phyloP scores from a whole-genome alignment of 257 asterid species.

The Henckelia pumila region DNA sequence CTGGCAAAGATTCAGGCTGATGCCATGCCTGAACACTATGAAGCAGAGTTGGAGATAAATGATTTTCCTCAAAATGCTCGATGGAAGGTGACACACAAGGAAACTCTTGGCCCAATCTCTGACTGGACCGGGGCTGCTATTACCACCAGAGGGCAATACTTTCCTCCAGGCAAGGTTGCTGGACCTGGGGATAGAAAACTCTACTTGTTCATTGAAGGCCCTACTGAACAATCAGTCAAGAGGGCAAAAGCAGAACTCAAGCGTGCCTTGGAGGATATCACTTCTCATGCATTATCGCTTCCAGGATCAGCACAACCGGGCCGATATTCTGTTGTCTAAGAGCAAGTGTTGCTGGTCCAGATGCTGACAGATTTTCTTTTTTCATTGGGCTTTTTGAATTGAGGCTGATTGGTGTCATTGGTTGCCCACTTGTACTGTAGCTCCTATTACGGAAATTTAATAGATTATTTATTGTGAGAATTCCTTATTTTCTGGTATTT shows the following conservation, averaged over 20 bases:
- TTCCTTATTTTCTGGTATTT: not conserved
- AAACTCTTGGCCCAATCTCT: conserved; percentile 86
- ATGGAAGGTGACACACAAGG: conserved; percentile 96
- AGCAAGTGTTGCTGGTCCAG: conserved; percentile 13
- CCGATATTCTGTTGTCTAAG: conserved; percentile 66
- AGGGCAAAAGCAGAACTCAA: conserved; percentile 84
- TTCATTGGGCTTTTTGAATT: conserved; percentile 2
- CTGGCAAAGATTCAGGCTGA: conserved; percentile 85
- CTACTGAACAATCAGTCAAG: conserved; percentile 85
- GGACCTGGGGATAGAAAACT: conserved; percentile 85
- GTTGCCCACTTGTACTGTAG: conserved; percentile 15
- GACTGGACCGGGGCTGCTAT: conserved; percentile 98
- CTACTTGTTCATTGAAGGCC: conserved; percentile 90
- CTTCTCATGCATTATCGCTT: conserved; percentile 75
- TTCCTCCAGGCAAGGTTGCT: conserved; percentile 65
- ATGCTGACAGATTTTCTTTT: not conserved
- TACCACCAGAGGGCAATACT: conserved; percentile 79
- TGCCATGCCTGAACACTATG: conserved; percentile 81
- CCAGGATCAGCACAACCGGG: conserved; percentile 95
- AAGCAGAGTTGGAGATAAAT: conserved; percentile 84
- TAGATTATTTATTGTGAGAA: not conserved
- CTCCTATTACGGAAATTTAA: conserved; percentile 17
- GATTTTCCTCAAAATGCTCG: conserved; percentile 96
- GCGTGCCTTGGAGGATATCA: conserved; percentile 86
- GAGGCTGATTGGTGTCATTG: conserved; percentile 20